These are phyloP conservation scores for Mrakia frigida DNA, from an alignment of 768 basidiomycete genomes.

Conservation along the genomic window DNA sequence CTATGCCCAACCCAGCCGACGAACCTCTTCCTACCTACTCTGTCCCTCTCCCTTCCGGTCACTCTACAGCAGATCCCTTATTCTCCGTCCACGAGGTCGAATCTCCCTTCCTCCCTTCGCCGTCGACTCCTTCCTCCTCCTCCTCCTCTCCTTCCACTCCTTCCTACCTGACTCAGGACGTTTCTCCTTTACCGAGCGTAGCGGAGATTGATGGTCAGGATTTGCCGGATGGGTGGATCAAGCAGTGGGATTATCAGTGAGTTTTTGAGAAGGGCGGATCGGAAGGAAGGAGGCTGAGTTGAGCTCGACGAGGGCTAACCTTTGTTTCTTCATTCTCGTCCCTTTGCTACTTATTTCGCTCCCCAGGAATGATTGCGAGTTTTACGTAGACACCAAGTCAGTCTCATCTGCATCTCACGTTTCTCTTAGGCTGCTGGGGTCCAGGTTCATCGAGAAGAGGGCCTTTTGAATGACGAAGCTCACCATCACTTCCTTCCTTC, in stretches of 20 bases:
- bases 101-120: not conserved
- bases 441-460: not conserved
- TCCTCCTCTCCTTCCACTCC: not conserved
- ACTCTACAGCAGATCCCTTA: not conserved
- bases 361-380: conserved; percentile 44
- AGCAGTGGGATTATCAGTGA: conserved; percentile 48
- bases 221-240: conserved; percentile 58
- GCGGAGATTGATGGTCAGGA: conserved; percentile 30
- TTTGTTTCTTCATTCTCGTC: too few relatives aligned
- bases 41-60: not conserved
- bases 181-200: too few relatives aligned
- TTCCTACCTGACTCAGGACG: not conserved
- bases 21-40: not conserved
- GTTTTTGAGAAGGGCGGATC: not conserved
- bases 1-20: not conserved
- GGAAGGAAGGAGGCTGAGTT: not conserved
- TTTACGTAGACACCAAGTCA: conserved; percentile 59
- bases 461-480: not conserved
- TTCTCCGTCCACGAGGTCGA: not conserved
- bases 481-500: not conserved
- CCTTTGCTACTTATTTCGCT: not conserved
- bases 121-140: not conserved
- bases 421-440: not conserved
- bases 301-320: not conserved
- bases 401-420: not conserved